These are phyloP conservation scores for Botrytis medusae DNA, from an alignment of 2,329 filamentous ascomycete genomes.

Conservation along the genomic window DNA sequence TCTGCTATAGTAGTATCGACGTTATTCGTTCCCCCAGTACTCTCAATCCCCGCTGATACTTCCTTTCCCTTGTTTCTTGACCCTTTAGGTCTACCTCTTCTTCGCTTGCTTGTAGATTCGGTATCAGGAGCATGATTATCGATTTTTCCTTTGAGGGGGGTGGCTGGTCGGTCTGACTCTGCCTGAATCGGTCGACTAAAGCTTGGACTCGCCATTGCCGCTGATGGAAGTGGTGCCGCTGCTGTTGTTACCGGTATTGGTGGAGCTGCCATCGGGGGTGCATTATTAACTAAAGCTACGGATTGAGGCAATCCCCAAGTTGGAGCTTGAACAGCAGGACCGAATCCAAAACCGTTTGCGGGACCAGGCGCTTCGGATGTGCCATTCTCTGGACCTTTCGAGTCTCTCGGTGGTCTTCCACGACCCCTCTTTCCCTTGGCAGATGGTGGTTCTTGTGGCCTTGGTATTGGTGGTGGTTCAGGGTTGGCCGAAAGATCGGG, in stretches of 20 bases:
- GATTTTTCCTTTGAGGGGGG: constrained; percentile 28
- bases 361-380: constrained; percentile 34
- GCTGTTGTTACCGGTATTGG: constrained; percentile 11
- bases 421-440: constrained; percentile 33
- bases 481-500: constrained; percentile 42
- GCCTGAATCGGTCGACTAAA: constrained; percentile 25
- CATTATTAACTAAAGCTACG: constrained; percentile 34
- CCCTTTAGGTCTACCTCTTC: constrained; percentile 50
- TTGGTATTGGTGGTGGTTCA: constrained; percentile 25
- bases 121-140: constrained; percentile 25
- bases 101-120: constrained; percentile 36
- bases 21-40: constrained; percentile 5
- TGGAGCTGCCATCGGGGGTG: constrained; percentile 26
- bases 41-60: constrained; percentile 22
- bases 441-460: constrained; percentile 12
- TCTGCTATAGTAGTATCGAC: constrained; percentile 15
- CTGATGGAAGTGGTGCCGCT: background rate
- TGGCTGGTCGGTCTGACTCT: constrained; percentile 28
- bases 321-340: constrained; percentile 36
- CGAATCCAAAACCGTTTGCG: constrained; percentile 38
- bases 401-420: constrained; percentile 30
- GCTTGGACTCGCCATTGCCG: constrained; percentile 9
- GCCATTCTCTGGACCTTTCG: constrained; percentile 25
- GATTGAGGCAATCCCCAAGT: constrained; percentile 38
- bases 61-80: constrained; percentile 49